These are phyloP conservation scores for Prunus dulcis DNA, from an alignment of 306 rosid genomes.

Conservation along the genomic window DNA sequence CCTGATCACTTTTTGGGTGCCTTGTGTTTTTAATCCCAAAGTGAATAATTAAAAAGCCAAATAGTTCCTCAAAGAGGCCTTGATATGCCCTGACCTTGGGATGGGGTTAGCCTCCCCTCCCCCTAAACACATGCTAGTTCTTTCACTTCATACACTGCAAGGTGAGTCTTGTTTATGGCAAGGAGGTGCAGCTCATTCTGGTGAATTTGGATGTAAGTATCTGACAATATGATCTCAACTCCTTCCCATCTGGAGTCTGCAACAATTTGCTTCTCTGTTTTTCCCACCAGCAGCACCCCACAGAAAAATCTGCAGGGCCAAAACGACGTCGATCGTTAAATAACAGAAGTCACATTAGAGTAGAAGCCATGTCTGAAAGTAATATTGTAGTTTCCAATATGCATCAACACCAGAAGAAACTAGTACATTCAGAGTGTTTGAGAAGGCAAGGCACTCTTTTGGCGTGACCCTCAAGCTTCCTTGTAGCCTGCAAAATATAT, in stretches of 20 bases:
- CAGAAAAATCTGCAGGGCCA: conserved; percentile 42
- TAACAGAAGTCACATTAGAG: background rate
- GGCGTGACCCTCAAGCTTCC: too few relatives aligned
- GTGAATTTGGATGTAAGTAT: conserved; percentile 72
- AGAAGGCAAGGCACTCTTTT: too few relatives aligned
- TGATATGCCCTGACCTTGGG: too few relatives aligned
- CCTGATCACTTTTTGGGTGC: too few relatives aligned
- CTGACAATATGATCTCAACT: conserved; percentile 43
- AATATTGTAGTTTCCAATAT: too few relatives aligned
- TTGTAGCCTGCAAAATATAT: too few relatives aligned
- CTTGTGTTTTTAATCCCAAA: too few relatives aligned
- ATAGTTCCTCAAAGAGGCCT: too few relatives aligned
- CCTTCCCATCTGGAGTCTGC: conserved; percentile 62
- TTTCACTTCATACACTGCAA: conserved; percentile 60
- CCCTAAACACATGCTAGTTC: background rate
- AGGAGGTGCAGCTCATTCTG: conserved; percentile 69
- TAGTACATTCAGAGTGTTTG: too few relatives aligned
- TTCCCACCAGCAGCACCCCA: conserved; percentile 75
- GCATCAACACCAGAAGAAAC: too few relatives aligned
- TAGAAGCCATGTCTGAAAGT: background rate
- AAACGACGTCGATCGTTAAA: background rate
- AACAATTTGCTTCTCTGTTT: conserved; percentile 53
- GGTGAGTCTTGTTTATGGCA: conserved; percentile 69
- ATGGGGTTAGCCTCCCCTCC: too few relatives aligned
- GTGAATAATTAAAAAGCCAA: too few relatives aligned